A percentile compares a stretch with the other conserved stretches of the same genome.
Evolutionary conservation across 179 eudicot species (phyloP).

Genomic region (Spergularia azorica): DNA sequence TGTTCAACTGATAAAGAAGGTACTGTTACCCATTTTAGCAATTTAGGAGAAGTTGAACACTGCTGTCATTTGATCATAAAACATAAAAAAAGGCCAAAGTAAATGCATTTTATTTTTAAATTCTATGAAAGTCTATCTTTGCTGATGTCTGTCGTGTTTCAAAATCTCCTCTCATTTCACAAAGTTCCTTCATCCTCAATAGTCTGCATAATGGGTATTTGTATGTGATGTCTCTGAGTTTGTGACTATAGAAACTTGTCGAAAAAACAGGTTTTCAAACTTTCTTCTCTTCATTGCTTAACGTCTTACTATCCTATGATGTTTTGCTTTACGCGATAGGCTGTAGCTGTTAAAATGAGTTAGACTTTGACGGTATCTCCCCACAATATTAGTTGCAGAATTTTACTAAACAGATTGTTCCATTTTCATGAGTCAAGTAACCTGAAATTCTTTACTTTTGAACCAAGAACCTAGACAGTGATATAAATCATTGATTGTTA

Average conservation of each 20-base stretch:
- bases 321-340: background rate
- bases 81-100: background rate
- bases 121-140: background rate
- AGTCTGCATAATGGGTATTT: too few relatives aligned
- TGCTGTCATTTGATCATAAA: background rate
- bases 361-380: background rate
- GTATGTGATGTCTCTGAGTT: too few relatives aligned
- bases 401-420: background rate
- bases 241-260: too few relatives aligned
- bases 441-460: background rate
- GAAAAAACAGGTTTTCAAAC: too few relatives aligned
- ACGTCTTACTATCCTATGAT: background rate
- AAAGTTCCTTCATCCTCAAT: too few relatives aligned
- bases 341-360: constrained; percentile 7
- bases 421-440: background rate
- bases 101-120: background rate
- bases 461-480: background rate
- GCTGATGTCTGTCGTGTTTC: background rate
- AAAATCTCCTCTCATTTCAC: too few relatives aligned
- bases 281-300: too few relatives aligned
- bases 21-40: constrained; percentile 27
- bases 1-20: constrained; percentile 96
- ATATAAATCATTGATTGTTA: background rate
- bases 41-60: too few relatives aligned
- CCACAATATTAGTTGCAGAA: background rate